These are phyloP conservation scores for Beauveria brongniartii DNA, from an alignment of 2,329 filamentous ascomycete genomes.

Conservation along the genomic window DNA sequence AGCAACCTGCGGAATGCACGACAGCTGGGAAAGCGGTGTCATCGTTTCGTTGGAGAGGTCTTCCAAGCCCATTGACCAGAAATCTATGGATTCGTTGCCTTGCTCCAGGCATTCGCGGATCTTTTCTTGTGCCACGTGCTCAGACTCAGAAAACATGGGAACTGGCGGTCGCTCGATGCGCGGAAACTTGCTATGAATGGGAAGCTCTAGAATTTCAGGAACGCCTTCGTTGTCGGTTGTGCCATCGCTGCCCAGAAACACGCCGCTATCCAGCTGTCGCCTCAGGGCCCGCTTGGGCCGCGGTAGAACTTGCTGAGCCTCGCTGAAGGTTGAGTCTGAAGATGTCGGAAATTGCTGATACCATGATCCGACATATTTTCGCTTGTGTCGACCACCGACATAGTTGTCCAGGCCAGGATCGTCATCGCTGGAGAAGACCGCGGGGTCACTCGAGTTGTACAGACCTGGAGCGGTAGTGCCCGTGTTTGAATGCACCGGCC, in stretches of 20 bases:
- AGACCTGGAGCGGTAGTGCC: conserved; percentile 4
- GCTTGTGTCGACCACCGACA: conserved; percentile 45
- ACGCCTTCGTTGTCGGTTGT: conserved; percentile 35
- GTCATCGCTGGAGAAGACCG: conserved; percentile 65
- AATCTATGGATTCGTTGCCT: conserved; percentile 51
- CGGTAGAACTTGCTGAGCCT: conserved; percentile 22
- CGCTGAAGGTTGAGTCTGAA: conserved; percentile 39
- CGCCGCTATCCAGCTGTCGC: conserved; percentile 58
- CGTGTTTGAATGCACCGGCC: conserved; percentile 21
- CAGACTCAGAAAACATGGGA: conserved; percentile 28
- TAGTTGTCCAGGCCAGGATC: conserved; percentile 61
- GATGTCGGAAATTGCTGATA: conserved; percentile 51
- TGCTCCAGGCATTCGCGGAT: conserved; percentile 49
- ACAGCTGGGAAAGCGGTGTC: conserved; percentile 45
- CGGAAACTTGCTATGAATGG: conserved; percentile 28
- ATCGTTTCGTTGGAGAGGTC: conserved; percentile 49
- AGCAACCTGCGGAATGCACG: conserved; percentile 44
- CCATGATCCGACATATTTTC: conserved; percentile 61
- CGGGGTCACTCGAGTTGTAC: conserved; percentile 59
- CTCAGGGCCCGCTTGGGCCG: conserved; percentile 44
- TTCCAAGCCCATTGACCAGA: conserved; percentile 49
- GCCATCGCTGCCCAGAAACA: conserved; percentile 58
- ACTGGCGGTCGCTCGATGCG: conserved; percentile 26
- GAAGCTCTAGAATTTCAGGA: conserved; percentile 24
- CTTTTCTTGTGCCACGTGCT: conserved; percentile 35